Evolutionary conservation across 2,329 filamentous ascomycete species (phyloP).

Genomic region (Xylaria arbuscula): DNA sequence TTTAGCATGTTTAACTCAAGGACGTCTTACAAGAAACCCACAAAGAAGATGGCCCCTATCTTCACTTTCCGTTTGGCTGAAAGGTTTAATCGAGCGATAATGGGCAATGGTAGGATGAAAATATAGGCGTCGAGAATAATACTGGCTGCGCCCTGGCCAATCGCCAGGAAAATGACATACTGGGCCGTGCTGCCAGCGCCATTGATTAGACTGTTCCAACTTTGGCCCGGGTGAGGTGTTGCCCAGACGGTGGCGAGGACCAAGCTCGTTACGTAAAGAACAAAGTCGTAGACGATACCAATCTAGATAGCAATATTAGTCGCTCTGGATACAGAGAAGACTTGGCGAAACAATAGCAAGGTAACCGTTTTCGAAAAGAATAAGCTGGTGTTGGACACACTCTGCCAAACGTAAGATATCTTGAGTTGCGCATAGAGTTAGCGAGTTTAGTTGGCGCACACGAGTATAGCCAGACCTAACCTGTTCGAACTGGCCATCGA

Average conservation of each 20-base stretch:
- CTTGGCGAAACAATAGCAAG: constrained; percentile 28
- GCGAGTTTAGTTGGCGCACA: background rate
- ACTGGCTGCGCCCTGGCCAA: constrained; percentile 15
- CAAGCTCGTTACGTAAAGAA: constrained; percentile 23
- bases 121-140: constrained; percentile 29
- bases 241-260: constrained; percentile 22
- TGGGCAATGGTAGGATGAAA: constrained; percentile 31
- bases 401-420: constrained; percentile 27
- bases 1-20: background rate
- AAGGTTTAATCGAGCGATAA: constrained; percentile 29
- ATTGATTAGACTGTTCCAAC: constrained; percentile 30
- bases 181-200: background rate
- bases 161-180: constrained; percentile 6
- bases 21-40: constrained; percentile 27
- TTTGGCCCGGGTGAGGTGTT: constrained; percentile 22
- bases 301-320: constrained; percentile 34
- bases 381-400: constrained; percentile 17
- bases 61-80: constrained; percentile 23
- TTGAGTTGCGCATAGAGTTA: constrained; percentile 21
- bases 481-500: constrained; percentile 17
- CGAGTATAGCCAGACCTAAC: constrained; percentile 13
- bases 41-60: constrained; percentile 30
- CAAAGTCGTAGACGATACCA: constrained; percentile 25
- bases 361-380: constrained; percentile 36
- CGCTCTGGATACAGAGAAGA: constrained; percentile 25